These are phyloP conservation scores for Thielaviopsis musarum DNA, from an alignment of 2,329 filamentous ascomycete species.

Conservation along the genomic window DNA sequence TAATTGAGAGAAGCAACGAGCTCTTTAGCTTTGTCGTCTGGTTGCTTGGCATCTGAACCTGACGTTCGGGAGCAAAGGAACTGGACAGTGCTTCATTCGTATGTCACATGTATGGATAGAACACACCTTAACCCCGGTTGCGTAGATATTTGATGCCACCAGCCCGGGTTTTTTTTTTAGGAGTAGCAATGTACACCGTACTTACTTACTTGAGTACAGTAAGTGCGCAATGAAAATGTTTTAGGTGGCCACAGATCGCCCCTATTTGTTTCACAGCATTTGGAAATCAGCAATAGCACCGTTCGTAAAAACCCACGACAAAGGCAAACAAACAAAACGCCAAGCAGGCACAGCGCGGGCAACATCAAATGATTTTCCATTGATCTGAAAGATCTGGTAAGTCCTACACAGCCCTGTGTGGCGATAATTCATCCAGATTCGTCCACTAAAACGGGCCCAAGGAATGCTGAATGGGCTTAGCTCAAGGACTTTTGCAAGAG, in stretches of 20 bases:
- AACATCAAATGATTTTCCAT: background rate
- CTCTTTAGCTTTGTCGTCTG: background rate
- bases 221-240: background rate
- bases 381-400: background rate
- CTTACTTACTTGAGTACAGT: too few relatives aligned
- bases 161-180: background rate
- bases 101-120: background rate
- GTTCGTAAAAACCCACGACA: background rate
- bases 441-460: background rate
- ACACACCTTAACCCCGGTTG: background rate
- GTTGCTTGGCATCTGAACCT: background rate
- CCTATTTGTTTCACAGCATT: background rate
- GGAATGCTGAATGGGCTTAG: background rate
- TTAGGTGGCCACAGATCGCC: background rate
- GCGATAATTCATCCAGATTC: background rate
- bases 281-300: background rate
- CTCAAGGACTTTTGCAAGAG: background rate
- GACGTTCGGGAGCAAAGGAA: background rate
- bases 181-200: background rate
- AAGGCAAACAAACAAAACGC: too few relatives aligned
- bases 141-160: background rate
- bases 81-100: background rate
- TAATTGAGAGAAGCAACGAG: background rate
- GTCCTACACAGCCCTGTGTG: background rate
- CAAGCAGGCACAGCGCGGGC: background rate